phyloP scores from a whole-genome alignment of 2,329 filamentous ascomycete genomes.

The Fusarium albosuccineum region DNA sequence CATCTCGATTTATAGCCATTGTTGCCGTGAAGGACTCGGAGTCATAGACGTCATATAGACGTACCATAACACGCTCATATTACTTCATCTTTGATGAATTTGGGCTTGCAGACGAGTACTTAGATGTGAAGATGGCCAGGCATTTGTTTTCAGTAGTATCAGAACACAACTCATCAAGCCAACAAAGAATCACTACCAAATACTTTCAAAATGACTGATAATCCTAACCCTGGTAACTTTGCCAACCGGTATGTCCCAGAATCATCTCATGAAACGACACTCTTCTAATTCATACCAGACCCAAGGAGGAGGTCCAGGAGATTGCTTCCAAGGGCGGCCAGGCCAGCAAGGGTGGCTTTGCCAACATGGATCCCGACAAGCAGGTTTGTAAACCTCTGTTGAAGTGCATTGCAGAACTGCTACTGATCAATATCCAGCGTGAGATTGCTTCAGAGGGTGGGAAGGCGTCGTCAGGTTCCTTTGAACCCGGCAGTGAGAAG shows the following conservation, averaged over 20 bases:
- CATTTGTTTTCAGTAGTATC: too few relatives aligned
- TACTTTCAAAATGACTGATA: constrained; percentile 35
- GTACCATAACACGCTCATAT: background rate
- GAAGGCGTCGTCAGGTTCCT: constrained; percentile 65
- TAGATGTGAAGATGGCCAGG: background rate
- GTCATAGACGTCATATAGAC: constrained; percentile 21
- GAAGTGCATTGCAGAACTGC: too few relatives aligned
- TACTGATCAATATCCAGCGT: too few relatives aligned
- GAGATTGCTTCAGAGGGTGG: constrained; percentile 69
- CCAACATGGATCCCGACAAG: constrained; percentile 57
- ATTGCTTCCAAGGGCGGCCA: constrained; percentile 59
- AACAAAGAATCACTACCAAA: background rate
- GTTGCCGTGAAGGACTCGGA: background rate
- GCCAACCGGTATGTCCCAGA: constrained; percentile 41
- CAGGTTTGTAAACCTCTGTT: constrained; percentile 54
- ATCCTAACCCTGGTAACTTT: constrained; percentile 47
- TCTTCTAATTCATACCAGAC: constrained; percentile 30
- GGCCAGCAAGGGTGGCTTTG: constrained; percentile 54
- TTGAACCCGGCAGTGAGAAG: constrained; percentile 65
- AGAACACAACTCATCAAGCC: background rate
- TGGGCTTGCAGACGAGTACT: background rate
- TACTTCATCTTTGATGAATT: background rate
- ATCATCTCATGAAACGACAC: background rate
- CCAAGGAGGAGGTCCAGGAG: constrained; percentile 59
- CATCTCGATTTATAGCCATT: constrained; percentile 10